Percentiles rank a stretch among this genome's conserved stretches.
These are phyloP conservation scores for Sporothrix globosa DNA, from an alignment of 2,329 filamentous ascomycete genomes.

Conservation along the genomic window DNA sequence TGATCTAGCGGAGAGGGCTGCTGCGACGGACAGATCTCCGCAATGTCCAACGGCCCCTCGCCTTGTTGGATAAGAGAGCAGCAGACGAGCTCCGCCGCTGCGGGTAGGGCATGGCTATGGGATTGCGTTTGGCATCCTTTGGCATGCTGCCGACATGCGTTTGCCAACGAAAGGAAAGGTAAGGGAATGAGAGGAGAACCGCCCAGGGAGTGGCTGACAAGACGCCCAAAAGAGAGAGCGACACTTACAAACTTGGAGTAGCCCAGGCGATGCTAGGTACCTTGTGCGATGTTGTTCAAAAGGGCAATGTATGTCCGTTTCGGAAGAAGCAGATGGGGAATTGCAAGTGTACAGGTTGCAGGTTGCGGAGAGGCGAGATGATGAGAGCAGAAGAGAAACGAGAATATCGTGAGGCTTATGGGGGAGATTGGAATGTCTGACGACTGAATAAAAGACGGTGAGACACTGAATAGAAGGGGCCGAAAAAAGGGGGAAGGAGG, in stretches of 20 bases:
- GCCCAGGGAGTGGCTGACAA: not conserved
- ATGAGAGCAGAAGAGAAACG: not conserved
- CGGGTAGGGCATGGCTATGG: constrained; percentile 1
- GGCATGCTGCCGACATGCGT: too few relatives aligned
- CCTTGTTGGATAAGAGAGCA: not conserved
- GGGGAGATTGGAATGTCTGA: not conserved
- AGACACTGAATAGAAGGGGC: not conserved
- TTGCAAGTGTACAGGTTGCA: not conserved
- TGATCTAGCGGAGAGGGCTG: not conserved
- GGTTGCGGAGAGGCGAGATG: not conserved
- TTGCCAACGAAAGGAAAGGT: too few relatives aligned
- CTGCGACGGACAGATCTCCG: not conserved
- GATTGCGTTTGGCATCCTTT: not conserved
- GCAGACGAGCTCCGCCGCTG: not conserved
- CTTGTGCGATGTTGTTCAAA: constrained; percentile 4
- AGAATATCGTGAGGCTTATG: not conserved
- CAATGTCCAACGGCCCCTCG: not conserved
- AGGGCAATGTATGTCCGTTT: constrained; percentile 26
- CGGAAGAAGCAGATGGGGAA: constrained; percentile 21
- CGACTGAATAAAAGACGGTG: constrained; percentile 22
- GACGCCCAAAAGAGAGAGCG: not conserved
- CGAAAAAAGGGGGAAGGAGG: constrained; percentile 15
- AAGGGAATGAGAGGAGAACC: too few relatives aligned
- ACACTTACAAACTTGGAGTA: constrained; percentile 13
- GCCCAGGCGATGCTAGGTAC: constrained; percentile 13